Conservation (phyloP, 2,329 filamentous ascomycete genomes). For the Seiridium unicorne region DNA sequence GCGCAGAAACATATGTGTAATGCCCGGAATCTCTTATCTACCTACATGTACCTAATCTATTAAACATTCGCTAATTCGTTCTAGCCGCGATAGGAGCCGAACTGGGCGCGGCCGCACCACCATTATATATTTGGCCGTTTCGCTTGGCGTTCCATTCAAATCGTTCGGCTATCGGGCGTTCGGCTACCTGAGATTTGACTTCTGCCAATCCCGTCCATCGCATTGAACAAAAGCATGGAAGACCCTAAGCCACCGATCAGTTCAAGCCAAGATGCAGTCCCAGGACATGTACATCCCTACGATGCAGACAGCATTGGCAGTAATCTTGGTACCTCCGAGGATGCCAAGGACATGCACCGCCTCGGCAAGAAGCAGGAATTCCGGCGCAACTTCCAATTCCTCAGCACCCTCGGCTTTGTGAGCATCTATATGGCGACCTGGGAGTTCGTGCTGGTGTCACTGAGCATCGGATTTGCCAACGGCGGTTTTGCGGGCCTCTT, state of each 20-base stretch:
- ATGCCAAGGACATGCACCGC: conserved; percentile 7
- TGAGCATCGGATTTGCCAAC: conserved; percentile 15
- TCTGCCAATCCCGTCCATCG: not conserved
- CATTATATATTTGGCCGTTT: not conserved
- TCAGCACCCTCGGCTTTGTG: conserved; percentile 19
- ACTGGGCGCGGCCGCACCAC: not conserved
- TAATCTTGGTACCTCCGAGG: not conserved
- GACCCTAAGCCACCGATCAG: not conserved
- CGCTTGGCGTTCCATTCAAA: not conserved
- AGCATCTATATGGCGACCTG: conserved; percentile 24
- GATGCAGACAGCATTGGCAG: not conserved
- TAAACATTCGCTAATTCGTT: not conserved
- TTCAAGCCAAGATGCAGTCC: not conserved
- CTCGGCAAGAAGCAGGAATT: conserved; percentile 15
- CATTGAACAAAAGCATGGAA: not conserved
- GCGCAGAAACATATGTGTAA: not conserved
- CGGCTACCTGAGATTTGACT: not conserved
- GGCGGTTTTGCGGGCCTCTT: conserved; percentile 20
- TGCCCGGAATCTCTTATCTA: not conserved
- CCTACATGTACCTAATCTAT: not conserved
- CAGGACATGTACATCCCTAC: not conserved
- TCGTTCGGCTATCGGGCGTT: not conserved
- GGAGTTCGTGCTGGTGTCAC: conserved; percentile 19
- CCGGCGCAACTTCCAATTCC: conserved; percentile 8
- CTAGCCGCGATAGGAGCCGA: not conserved